Evolutionary conservation across 2,329 filamentous ascomycete species (phyloP), one percentile per base, ranked within the genome.

Genomic region (Gnomoniopsis sp.): DNA sequence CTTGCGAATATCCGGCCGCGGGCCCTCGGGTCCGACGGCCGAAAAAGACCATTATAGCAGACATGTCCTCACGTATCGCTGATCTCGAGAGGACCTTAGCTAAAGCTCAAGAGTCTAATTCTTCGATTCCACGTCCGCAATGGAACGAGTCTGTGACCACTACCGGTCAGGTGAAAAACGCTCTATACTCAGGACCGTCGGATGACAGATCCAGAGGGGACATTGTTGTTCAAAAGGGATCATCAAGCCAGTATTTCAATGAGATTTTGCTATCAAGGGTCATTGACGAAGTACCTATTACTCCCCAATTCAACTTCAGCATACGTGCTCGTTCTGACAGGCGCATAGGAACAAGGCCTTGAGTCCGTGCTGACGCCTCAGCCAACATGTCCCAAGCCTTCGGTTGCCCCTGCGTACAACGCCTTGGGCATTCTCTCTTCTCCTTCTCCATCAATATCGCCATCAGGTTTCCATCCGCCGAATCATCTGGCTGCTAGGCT

Each of bases 211-310:
- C 8, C 34, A 44, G 52, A 6, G 59, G 69, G 3, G 67, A 70
- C 46, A 60, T 74, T 8, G 54, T 74, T 34, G 53, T 74, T 0
- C 65, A 66, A 6, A 71, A 71, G 33, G 72, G 72, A 1, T 67
- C 65, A 6, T 64, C 66, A 2, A 73, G 68, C 33, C 70, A 72
- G 46, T 74, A 73, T 43, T 71, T 73, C n/a, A 73, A 74, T 53
- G 72, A 74, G 59, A 65, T 71, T 7, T 58, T 74, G 12, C 63
- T 74, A 1, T 73, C 72, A 2, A 64, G 68, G 3, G 71, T 72
- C 1, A 69, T 74, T 36, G 69, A 72, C 53, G 67, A 72, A 64
- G 72, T 70, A 47, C 53, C 44, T 47, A 12, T 6, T 46, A 26
- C n/a, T 43, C n/a, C 26, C 51, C 36, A 33, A 30, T 19, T 36